These are phyloP conservation scores for Parastagonospora avenae DNA, from an alignment of 2,329 filamentous ascomycete species.

Conservation along the genomic window DNA sequence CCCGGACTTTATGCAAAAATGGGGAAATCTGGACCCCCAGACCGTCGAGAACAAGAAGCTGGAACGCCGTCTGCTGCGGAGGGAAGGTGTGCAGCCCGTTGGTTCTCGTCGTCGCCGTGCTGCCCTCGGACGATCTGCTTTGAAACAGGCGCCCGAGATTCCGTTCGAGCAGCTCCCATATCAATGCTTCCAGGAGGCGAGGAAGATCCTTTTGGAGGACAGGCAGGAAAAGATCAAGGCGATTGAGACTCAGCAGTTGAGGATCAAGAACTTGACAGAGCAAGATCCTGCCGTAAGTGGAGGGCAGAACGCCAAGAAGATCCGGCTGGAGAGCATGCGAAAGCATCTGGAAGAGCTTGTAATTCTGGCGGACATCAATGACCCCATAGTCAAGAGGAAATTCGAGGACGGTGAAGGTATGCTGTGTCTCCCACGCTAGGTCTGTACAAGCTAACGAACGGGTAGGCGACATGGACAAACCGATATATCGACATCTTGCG, in stretches of 20 bases:
- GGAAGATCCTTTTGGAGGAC: slow-evolving; percentile 79
- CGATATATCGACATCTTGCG: slow-evolving; percentile 90
- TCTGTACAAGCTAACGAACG: slow-evolving; percentile 10
- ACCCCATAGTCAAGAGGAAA: slow-evolving; percentile 87
- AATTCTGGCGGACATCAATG: slow-evolving; percentile 91
- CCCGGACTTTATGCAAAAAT: slow-evolving; percentile 44
- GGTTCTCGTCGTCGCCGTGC: slow-evolving; percentile 82
- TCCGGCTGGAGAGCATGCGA: slow-evolving; percentile 71
- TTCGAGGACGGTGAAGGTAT: slow-evolving; percentile 91
- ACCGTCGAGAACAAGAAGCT: slow-evolving; percentile 50
- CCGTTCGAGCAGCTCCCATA: slow-evolving; percentile 95
- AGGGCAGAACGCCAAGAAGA: slow-evolving; percentile 69
- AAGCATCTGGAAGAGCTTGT: slow-evolving; percentile 78
- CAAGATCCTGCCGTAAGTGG: slow-evolving; percentile 63
- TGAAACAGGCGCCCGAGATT: slow-evolving; percentile 65
- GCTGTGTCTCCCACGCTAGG: slow-evolving; percentile 27
- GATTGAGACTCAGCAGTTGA: slow-evolving; percentile 70
- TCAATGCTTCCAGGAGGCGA: slow-evolving; percentile 96
- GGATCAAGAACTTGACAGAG: slow-evolving; percentile 70
- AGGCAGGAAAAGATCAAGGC: slow-evolving; percentile 77
- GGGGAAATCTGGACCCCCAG: slow-evolving; percentile 40
- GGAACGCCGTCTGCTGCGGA: slow-evolving; percentile 71
- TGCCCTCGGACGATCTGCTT: slow-evolving; percentile 40
- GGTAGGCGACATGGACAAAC: slow-evolving; percentile 90
- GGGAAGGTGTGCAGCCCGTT: slow-evolving; percentile 70